Evolutionary conservation across 192 early-diverging fungal species (phyloP), one percentile per base, ranked within the genome.

Genomic region (Backusella westeae): DNA sequence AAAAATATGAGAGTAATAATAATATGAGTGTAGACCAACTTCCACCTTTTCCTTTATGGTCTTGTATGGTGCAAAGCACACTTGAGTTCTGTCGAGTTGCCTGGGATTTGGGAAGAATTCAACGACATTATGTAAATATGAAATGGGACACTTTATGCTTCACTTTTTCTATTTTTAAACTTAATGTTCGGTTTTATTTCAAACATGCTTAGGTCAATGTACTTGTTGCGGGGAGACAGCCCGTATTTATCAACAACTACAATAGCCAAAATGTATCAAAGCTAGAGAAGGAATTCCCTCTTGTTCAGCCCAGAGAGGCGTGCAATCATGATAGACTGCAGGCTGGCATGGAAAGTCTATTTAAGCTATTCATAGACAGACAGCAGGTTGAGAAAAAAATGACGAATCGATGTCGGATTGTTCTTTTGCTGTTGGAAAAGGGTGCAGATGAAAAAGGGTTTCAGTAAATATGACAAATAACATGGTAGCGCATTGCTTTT

Each of bases 41-140:
- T 17, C 77, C 77, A 32, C 70, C 77, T 10, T 74, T 73, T 15
- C 77, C 77, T 9, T 26, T 78, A 34, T 78, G 77, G 77, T 41
- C 77, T 3, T 53, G 71, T 38, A 78, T 78, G 35, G 77, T 78
- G 14, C 41, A 74, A 38, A 72, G 72, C 14, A 73, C 72, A 3
- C 52, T 78, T 26, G 46, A 72, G 38, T 74, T 69, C n/a, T 78
- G 77, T 72, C 63, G 77, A 23, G 41, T 74, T 66, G 66, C 67
- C 35, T 78, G 77, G 77, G 75, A 70, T 76, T 21, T 76, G 17
- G 36, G 42, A 21, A 26, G 29, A 36, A 41, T 46, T 38, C 21
- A 56, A 52, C 41, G 38, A 23, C 32, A 73, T 36, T 26, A 32
- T 8, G 77, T 78, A 74, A 72, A 74, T 34, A 65, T 39, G 1